These are phyloP conservation scores for Sphagnum magellanicum DNA, from an alignment of 228 moss, liverwort and hornwort species.

Conservation along the genomic window DNA sequence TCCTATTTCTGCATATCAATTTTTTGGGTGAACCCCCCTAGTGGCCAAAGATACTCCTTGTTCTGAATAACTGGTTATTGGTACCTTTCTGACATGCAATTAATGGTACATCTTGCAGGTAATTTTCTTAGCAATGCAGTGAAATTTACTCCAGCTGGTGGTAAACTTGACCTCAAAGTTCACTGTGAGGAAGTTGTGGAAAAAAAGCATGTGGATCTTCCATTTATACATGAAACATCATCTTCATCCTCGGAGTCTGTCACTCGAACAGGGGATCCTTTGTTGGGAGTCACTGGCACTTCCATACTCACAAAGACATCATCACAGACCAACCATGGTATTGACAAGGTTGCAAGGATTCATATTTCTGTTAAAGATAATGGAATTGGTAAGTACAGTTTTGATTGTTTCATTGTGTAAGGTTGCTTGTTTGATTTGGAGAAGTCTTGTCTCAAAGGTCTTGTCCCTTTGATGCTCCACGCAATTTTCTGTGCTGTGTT, in stretches of 20 bases:
- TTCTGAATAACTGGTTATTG: too few species aligned
- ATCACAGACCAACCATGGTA: slow-evolving; percentile 5
- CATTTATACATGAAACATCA: background rate
- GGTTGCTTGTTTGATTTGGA: too few species aligned
- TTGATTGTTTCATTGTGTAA: too few species aligned
- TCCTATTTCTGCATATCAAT: too few species aligned
- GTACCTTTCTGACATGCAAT: too few species aligned
- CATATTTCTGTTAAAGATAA: slow-evolving; percentile 69
- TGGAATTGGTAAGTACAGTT: slow-evolving; percentile 48
- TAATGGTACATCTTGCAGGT: slow-evolving; percentile 19
- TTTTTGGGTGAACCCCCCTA: too few species aligned
- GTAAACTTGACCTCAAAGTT: slow-evolving; percentile 51
- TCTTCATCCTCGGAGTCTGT: slow-evolving; percentile 3
- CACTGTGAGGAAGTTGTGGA: slow-evolving; percentile 57
- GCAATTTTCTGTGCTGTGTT: too few species aligned
- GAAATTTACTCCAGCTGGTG: slow-evolving; percentile 67
- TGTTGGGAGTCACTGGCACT: slow-evolving; percentile 26
- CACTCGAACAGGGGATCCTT: slow-evolving; percentile 7
- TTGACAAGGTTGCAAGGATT: slow-evolving; percentile 52
- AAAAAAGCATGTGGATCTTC: slow-evolving; percentile 3
- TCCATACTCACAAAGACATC: slow-evolving; percentile 27
- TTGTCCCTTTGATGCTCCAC: too few species aligned
- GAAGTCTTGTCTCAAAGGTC: too few species aligned
- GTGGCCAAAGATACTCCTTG: too few species aligned
- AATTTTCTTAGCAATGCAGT: slow-evolving; percentile 81